A percentile compares a stretch with the other conserved stretches of the same genome.
Evolutionary conservation across 176 grass and related monocot species (phyloP).

Genomic region (Cymbopogon citratus): DNA sequence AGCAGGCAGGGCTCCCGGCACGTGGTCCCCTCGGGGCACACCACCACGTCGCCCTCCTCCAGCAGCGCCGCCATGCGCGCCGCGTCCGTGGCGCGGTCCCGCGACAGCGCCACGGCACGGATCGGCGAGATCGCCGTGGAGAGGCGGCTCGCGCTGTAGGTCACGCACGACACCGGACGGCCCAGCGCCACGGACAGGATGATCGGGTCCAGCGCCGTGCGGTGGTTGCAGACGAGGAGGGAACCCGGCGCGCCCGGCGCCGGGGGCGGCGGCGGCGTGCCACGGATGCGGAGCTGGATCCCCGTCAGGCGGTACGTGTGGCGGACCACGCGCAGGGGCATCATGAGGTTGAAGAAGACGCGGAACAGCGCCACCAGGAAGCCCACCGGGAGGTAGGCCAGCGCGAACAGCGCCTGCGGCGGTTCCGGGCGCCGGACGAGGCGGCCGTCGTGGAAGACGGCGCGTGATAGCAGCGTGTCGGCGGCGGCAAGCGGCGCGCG

Average conservation of each 20-base stretch:
- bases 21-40: slow-evolving; percentile 91
- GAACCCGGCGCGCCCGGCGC: slow-evolving; percentile 38
- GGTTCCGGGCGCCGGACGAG: slow-evolving; percentile 73
- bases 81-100: slow-evolving; percentile 38
- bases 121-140: slow-evolving; percentile 54
- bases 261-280: slow-evolving; percentile 33
- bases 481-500: slow-evolving; percentile 33
- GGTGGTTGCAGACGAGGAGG: slow-evolving; percentile 84
- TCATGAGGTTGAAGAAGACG: slow-evolving; percentile 62
- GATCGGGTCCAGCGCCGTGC: slow-evolving; percentile 79
- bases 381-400: slow-evolving; percentile 67
- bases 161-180: slow-evolving; percentile 53
- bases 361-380: slow-evolving; percentile 64
- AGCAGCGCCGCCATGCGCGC: slow-evolving; percentile 53
- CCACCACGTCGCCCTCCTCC: slow-evolving; percentile 56
- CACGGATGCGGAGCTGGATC: slow-evolving; percentile 56
- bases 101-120: slow-evolving; percentile 42
- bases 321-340: slow-evolving; percentile 42
- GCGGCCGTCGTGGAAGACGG: slow-evolving; percentile 82
- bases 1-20: slow-evolving; percentile 76
- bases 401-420: slow-evolving; percentile 37
- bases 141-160: slow-evolving; percentile 61
- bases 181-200: slow-evolving; percentile 68
- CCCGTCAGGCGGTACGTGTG: slow-evolving; percentile 72
- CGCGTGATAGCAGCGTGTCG: slow-evolving; percentile 43